Evolutionary conservation across 2,329 filamentous ascomycete species (phyloP).

Genomic region (Dothideomycetes sp.): DNA sequence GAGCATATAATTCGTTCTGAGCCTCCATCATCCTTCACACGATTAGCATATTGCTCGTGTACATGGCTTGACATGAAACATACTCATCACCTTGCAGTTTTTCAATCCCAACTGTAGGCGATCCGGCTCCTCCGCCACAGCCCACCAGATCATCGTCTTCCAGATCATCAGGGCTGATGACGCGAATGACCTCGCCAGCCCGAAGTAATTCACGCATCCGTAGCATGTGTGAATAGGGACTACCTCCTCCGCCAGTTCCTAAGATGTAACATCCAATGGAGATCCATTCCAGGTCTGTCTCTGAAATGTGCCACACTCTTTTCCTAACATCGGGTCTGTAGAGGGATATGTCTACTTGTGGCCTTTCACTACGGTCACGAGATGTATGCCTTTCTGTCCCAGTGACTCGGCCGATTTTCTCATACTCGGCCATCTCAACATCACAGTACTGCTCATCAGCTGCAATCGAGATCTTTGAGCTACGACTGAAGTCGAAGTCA

Average conservation of each 20-base stretch:
- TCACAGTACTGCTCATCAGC: background rate
- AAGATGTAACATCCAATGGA: slow-evolving; percentile 38
- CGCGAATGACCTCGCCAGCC: slow-evolving; percentile 27
- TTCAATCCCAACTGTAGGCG: slow-evolving; percentile 29
- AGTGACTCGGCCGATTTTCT: background rate
- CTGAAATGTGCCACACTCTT: slow-evolving; percentile 31
- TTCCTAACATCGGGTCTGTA: slow-evolving; percentile 32
- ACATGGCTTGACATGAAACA: no score
- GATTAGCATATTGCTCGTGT: no score
- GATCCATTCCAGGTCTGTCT: slow-evolving; percentile 35
- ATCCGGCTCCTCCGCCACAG: slow-evolving; percentile 34
- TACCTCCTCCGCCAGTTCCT: slow-evolving; percentile 37
- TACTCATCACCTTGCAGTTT: slow-evolving; percentile 31
- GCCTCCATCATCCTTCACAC: slow-evolving; percentile 24
- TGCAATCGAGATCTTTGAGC: slow-evolving; percentile 16
- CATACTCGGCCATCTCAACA: slow-evolving; percentile 1
- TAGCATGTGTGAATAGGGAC: slow-evolving; percentile 33
- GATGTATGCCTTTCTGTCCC: background rate
- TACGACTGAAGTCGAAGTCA: slow-evolving; percentile 28
- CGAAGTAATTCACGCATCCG: slow-evolving; percentile 29
- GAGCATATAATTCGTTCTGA: slow-evolving; percentile 23
- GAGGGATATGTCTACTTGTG: background rate
- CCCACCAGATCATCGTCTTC: slow-evolving; percentile 33
- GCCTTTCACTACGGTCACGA: background rate
- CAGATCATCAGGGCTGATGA: slow-evolving; percentile 31